These are phyloP conservation scores for Delphinella strobiligena DNA, from an alignment of 2,329 filamentous ascomycete genomes.

Conservation along the genomic window DNA sequence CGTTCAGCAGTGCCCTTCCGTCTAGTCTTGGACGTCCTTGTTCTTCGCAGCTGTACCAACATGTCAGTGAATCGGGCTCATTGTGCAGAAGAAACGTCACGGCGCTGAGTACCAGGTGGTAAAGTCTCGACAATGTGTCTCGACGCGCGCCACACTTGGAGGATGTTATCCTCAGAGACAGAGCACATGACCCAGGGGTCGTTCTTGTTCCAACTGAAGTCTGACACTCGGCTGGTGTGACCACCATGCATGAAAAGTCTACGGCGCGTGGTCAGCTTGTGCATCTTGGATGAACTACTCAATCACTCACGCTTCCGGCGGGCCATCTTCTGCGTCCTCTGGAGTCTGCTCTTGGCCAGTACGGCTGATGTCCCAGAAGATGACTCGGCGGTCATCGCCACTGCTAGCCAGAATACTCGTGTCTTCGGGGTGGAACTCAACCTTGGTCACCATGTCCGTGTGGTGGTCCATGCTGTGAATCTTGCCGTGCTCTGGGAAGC, in stretches of 20 bases:
- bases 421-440: slow-evolving; percentile 91
- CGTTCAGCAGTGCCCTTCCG: too few relatives aligned
- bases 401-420: slow-evolving; percentile 79
- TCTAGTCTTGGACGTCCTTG: slow-evolving; percentile 8
- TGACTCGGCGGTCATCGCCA: slow-evolving; percentile 83
- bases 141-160: slow-evolving; percentile 60
- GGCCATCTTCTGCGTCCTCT: slow-evolving; percentile 89
- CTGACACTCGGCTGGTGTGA: slow-evolving; percentile 90
- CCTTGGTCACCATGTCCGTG: slow-evolving; percentile 75
- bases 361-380: slow-evolving; percentile 91
- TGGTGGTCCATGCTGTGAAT: slow-evolving; percentile 85
- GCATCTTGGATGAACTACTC: slow-evolving; percentile 3
- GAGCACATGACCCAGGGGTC: slow-evolving; percentile 95
- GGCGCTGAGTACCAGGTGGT: slow-evolving; percentile 18
- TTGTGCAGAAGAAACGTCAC: slow-evolving; percentile 16
- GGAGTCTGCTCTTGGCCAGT: slow-evolving; percentile 90
- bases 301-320: slow-evolving; percentile 85
- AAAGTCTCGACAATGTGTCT: slow-evolving; percentile 22
- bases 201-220: slow-evolving; percentile 96
- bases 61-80: slow-evolving; percentile 2
- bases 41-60: not conserved
- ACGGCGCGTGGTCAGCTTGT: slow-evolving; percentile 13
- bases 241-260: slow-evolving; percentile 97
- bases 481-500: slow-evolving; percentile 57
- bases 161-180: slow-evolving; percentile 89